A percentile compares a stretch with the other conserved stretches of the same genome.
These are phyloP conservation scores for Meyerozyma carpophila DNA, from an alignment of 1,139 yeast species.

Conservation along the genomic window DNA sequence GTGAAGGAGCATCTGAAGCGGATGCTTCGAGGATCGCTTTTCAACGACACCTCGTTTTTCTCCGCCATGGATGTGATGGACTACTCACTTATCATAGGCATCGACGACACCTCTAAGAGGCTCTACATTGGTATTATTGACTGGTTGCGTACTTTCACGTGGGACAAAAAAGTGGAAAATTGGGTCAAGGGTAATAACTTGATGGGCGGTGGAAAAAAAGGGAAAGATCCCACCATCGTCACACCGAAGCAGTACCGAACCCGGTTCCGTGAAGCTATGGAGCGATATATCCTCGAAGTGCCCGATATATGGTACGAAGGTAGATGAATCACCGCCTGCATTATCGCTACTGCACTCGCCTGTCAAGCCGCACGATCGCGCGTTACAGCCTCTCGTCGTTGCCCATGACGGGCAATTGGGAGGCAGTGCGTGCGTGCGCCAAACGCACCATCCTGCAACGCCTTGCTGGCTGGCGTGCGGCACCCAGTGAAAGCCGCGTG, in stretches of 20 bases:
- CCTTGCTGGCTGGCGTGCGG: slow-evolving; percentile 1
- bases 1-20: slow-evolving; percentile 91
- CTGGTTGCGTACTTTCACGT: slow-evolving; percentile 91
- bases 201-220: slow-evolving; percentile 72
- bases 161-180: slow-evolving; percentile 97
- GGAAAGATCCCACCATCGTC: slow-evolving; percentile 93
- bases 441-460: background rate
- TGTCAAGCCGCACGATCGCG: background rate
- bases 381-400: background rate
- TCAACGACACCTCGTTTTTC: slow-evolving; percentile 90
- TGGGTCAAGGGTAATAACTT: slow-evolving; percentile 92
- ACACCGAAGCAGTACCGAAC: slow-evolving; percentile 94
- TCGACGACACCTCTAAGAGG: slow-evolving; percentile 62
- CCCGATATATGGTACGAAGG: slow-evolving; percentile 80
- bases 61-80: slow-evolving; percentile 99
- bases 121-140: slow-evolving; percentile 93
- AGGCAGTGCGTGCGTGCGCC: background rate
- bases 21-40: slow-evolving; percentile 76
- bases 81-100: slow-evolving; percentile 90
- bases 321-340: background rate
- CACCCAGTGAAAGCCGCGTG: background rate
- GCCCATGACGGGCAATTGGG: background rate
- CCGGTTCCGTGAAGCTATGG: slow-evolving; percentile 97
- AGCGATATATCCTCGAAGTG: slow-evolving; percentile 85
- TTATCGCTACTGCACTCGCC: background rate